These are phyloP conservation scores for Cucumis cinereus DNA, from an alignment of 306 rosid species.

Conservation along the genomic window DNA sequence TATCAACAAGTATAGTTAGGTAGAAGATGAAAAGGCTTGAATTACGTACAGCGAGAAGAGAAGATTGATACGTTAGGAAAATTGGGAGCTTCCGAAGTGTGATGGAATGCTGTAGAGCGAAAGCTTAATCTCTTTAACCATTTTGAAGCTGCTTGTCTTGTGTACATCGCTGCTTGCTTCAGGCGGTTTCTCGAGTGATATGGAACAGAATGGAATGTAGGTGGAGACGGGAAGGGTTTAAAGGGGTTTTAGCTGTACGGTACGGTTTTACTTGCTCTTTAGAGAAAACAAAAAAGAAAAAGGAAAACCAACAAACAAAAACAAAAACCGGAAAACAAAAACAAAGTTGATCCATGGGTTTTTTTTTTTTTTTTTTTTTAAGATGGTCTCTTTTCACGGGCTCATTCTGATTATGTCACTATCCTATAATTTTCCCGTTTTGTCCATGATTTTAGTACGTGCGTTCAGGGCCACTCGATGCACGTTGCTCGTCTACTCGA, in stretches of 20 bases:
- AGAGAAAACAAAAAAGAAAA: too few relatives aligned
- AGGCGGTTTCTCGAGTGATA: not conserved
- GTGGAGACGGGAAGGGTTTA: not conserved
- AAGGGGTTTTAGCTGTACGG: not conserved
- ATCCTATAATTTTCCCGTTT: too few relatives aligned
- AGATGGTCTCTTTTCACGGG: too few relatives aligned
- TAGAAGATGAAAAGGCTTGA: not conserved
- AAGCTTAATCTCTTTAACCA: not conserved
- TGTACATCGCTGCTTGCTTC: not conserved
- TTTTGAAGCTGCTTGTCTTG: constrained; percentile 1
- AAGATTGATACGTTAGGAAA: not conserved
- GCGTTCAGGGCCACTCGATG: too few relatives aligned
- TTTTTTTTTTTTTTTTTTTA: too few relatives aligned
- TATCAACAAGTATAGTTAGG: not conserved
- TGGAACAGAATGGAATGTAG: not conserved
- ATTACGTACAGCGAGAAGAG: constrained; percentile 5
- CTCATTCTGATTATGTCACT: too few relatives aligned
- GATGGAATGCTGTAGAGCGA: not conserved
- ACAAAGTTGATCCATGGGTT: too few relatives aligned
- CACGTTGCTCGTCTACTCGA: too few relatives aligned
- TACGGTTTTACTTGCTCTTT: too few relatives aligned
- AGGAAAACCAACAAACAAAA: too few relatives aligned
- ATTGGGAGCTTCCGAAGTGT: not conserved
- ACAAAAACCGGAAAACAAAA: too few relatives aligned
- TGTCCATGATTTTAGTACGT: too few relatives aligned